Base-by-base conservation (phyloP, 495 filamentous ascomycete species). In the Penicillium goetzii region DNA sequence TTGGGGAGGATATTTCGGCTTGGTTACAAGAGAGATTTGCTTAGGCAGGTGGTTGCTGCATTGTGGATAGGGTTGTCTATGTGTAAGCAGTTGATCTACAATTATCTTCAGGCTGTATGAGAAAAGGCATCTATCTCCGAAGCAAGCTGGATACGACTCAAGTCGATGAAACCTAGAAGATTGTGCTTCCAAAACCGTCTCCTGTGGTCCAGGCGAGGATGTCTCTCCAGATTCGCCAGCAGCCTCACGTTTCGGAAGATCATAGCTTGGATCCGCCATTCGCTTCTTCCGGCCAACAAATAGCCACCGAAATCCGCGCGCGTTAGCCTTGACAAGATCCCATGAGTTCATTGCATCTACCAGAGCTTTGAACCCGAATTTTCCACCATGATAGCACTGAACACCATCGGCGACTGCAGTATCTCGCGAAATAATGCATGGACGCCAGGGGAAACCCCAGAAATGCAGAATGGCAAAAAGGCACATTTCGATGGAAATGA, bases 401-500 rank as follows among this genome's bases (percentile, higher is more conserved):
- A 43, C 32, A 49, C 21, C 32, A 17, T 34, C 43, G 4, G 30
- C 28, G 36, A 26, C 52, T 19, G 26, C 26, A 14, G 15, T 23
- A 8, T 33, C 40, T 10, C 33, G 3, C 14, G 34, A 33, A 23
- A 55, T 14, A 12, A 58, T 14, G n/a, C 90, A 91, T 12, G 80
- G 80, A 38, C 77, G 75, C 75, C 84, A 90, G 2, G 87, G 81
- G 67, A 90, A 92, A 14, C 89, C 88, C 78, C 84, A 91, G 21
- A 91, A 69, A 64, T 92, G 90, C 28, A 92, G 70, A 32, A 89
- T 69, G 2, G 87, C 73, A 68, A 92, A 92, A 43, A 87, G 76
- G 25, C 87, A 82, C 90, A 92, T 92, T 74, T 92, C 90, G 41
- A 91, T 81, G 68, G 88, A 90, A 28, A 90, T 80, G 4, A 91